Evolutionary conservation across 2,329 filamentous ascomycete species (phyloP), one percentile per base, ranked within the genome.

Genomic region (Eutypella sp.): DNA sequence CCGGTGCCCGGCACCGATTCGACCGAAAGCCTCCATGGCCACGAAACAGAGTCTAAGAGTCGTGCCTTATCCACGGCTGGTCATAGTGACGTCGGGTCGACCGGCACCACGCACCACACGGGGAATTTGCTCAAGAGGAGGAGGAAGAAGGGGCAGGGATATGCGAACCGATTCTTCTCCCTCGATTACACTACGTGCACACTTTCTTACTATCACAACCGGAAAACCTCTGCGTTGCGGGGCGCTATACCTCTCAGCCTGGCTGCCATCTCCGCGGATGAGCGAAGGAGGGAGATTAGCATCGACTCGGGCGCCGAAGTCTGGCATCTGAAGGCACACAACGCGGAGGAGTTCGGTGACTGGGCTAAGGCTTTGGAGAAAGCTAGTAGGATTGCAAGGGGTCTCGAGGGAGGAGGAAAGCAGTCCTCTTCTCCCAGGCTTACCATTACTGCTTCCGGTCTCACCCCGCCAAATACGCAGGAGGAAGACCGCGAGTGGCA

Each of bases 301-400:
- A 93, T 99, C 47, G 93, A 99, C 64, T 97, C 93, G 0, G 93
- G 93, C 1, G 91, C 93, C 2, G 93, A 99, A 66, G 83, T 99
- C 22, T 99, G 93, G 93, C 93, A 97, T 69, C 73, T 99, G 24
- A 85, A 84, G 58, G 89, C 93, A 3, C 81, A 79, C 41, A 95
- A 88, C 56, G 79, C 82, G 41, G 86, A 85, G 53, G 92, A 97
- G 51, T 99, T 96, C 62, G 77, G 81, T 40, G 85, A 87, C 16
- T 99, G 93, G 93, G 89, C 85, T 40, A 77, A 79, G 40, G 92
- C 91, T 1, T 71, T 99, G 42, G 90, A 96, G 65, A 84, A 80
- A 53, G 91, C 92, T 4, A 87, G 89, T 51, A 79, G 85, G 48
- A 71, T 79, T 49, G 78, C 82, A 11, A 69, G 81, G 48, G 78